A percentile compares a stretch with the other conserved stretches of the same genome.
Evolutionary conservation across 2,329 filamentous ascomycete species (phyloP).

Genomic region (Exophiala lecanii-corni): DNA sequence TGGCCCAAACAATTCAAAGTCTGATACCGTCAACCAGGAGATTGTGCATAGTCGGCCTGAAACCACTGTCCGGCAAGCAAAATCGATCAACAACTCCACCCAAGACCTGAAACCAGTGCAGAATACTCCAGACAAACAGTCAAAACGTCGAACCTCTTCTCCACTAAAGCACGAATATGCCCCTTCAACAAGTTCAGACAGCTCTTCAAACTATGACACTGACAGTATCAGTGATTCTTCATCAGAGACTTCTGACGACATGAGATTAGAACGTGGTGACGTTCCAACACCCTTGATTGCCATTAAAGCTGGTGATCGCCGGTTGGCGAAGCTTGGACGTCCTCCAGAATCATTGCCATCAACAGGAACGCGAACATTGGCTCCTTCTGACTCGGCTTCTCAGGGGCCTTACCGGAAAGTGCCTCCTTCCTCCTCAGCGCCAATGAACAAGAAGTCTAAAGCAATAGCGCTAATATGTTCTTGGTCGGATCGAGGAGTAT

Average conservation of each 20-base stretch:
- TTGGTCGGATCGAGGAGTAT: slow-evolving; percentile 60
- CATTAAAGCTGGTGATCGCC: slow-evolving; percentile 35
- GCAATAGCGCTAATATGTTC: slow-evolving; percentile 57
- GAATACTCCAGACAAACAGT: slow-evolving; percentile 39
- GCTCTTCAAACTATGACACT: slow-evolving; percentile 54
- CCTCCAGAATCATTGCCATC: slow-evolving; percentile 37
- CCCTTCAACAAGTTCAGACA: slow-evolving; percentile 69
- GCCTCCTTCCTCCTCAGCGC: slow-evolving; percentile 34
- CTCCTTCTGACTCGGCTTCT: slow-evolving; percentile 77
- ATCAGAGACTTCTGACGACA: slow-evolving; percentile 51
- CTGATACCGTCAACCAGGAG: too few relatives aligned
- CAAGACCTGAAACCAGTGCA: slow-evolving; percentile 30
- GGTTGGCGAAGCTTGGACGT: slow-evolving; percentile 35
- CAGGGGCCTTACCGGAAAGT: slow-evolving; percentile 63
- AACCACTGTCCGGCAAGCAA: neutral
- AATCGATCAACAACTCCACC: slow-evolving; percentile 7
- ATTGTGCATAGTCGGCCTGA: neutral
- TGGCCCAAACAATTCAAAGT: slow-evolving; percentile 1
- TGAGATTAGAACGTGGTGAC: slow-evolving; percentile 47
- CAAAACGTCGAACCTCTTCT: slow-evolving; percentile 73
- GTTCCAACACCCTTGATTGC: slow-evolving; percentile 35
- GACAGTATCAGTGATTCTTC: slow-evolving; percentile 45
- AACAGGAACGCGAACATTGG: slow-evolving; percentile 54
- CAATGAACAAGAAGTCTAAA: slow-evolving; percentile 46
- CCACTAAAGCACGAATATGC: slow-evolving; percentile 96